phyloP scores from a whole-genome alignment of 176 grass and related monocot species.

The Urochloa ruziziensis region DNA sequence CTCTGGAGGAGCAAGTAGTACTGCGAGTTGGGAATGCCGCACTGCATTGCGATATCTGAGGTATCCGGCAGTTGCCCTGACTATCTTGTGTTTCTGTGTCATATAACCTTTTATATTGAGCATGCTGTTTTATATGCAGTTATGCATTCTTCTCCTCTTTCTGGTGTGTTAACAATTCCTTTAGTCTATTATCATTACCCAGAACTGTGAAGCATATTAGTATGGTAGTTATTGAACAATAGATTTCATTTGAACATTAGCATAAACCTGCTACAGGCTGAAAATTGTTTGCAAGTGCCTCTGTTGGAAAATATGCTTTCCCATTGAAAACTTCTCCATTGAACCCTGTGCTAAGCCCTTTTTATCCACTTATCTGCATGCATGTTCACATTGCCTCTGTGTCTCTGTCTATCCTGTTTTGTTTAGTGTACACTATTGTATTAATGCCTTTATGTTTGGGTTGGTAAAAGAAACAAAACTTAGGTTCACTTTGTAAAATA shows the following conservation, averaged over 20 bases:
- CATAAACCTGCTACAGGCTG: background rate
- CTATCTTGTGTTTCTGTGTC: background rate
- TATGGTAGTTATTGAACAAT: background rate
- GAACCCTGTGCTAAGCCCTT: background rate
- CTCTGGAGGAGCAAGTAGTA: background rate
- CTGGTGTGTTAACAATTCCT: background rate
- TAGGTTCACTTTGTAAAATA: background rate
- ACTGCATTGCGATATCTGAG: background rate
- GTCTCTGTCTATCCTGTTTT: too few relatives aligned
- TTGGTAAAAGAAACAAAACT: background rate
- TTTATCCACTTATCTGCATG: background rate
- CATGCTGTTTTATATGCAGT: background rate
- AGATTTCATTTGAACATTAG: background rate
- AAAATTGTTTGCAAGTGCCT: background rate
- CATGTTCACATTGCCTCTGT: background rate
- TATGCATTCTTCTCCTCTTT: background rate
- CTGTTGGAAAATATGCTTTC: background rate
- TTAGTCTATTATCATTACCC: background rate
- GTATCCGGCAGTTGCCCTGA: background rate
- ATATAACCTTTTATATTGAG: background rate
- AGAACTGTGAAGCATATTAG: background rate
- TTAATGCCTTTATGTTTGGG: background rate
- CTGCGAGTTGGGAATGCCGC: background rate
- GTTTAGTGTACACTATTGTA: background rate
- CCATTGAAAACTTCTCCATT: background rate